phyloP scores from a whole-genome alignment of 352 stramenopile genomes.

The Elongisporangium undulatum region DNA sequence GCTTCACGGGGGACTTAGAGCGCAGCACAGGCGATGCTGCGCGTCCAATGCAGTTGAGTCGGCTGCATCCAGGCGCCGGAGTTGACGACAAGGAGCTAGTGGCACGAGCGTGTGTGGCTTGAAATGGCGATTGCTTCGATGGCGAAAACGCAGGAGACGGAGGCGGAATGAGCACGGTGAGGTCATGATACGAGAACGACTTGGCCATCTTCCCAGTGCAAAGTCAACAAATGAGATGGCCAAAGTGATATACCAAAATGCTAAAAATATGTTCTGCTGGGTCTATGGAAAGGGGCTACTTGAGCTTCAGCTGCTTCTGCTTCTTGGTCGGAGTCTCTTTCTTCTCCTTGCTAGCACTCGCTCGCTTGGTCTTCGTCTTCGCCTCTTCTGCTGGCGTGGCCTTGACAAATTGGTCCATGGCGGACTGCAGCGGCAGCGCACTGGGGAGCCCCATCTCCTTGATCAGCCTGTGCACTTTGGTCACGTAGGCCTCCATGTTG shows the following conservation, averaged over 20 bases:
- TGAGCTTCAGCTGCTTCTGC: not conserved
- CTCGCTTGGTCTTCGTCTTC: conserved; percentile 3
- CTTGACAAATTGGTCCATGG: conserved; percentile 7
- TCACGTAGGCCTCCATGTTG: conserved; percentile 87
- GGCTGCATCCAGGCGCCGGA: not conserved
- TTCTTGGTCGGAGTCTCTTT: not conserved
- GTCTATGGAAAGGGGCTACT: not conserved
- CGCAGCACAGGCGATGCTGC: conserved; percentile 5
- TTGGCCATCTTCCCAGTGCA: not conserved
- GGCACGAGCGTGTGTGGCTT: not conserved
- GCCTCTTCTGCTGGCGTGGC: not conserved
- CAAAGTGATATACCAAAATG: not conserved
- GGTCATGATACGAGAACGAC: not conserved
- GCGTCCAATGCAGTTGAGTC: not conserved
- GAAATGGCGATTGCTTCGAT: not conserved
- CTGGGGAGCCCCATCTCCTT: conserved; percentile 1
- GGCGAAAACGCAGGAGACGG: not conserved
- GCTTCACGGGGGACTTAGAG: conserved; percentile 16
- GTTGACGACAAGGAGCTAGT: not conserved
- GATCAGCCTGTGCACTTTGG: conserved; percentile 37
- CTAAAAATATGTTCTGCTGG: not conserved
- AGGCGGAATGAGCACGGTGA: not conserved
- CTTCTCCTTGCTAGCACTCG: conserved; percentile 1
- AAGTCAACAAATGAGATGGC: not conserved
- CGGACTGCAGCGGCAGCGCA: not conserved